These are phyloP conservation scores for Rhizophora mangle DNA, from an alignment of 345 rosid genomes.

Conservation along the genomic window DNA sequence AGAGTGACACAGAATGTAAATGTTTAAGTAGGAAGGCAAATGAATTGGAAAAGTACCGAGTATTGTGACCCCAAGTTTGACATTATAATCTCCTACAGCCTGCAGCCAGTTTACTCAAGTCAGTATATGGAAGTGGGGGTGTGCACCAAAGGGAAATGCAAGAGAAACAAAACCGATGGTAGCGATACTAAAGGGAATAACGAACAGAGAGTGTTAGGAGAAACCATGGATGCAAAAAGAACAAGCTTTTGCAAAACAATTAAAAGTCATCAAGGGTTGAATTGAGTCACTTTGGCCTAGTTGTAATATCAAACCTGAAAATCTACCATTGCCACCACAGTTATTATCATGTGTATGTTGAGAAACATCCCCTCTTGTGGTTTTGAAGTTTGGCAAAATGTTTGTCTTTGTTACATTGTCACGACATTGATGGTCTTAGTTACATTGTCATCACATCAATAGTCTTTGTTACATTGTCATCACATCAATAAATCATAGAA, in stretches of 20 bases:
- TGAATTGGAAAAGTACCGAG: slow-evolving; percentile 16
- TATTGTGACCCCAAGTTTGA: slow-evolving; percentile 29
- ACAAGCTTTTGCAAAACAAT: background rate
- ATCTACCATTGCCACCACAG: background rate
- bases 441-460: no score
- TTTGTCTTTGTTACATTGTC: no score
- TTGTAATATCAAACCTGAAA: background rate
- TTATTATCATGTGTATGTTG: background rate
- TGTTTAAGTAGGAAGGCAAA: background rate
- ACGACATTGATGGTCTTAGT: no score
- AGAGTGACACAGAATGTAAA: background rate
- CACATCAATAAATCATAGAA: background rate
- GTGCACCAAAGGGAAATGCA: background rate
- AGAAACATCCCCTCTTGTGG: background rate
- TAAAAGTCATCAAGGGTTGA: background rate
- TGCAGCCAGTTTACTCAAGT: slow-evolving; percentile 5
- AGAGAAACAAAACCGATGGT: background rate
- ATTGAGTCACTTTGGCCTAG: background rate
- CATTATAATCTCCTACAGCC: slow-evolving; percentile 28
- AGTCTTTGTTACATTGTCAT: background rate
- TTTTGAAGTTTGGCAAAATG: no score
- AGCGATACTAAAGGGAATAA: background rate
- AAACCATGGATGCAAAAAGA: background rate
- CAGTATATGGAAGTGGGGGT: background rate
- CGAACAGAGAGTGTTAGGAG: background rate